phyloP scores from a whole-genome alignment of 805 yeast species.

The Starmera dryadoides region DNA sequence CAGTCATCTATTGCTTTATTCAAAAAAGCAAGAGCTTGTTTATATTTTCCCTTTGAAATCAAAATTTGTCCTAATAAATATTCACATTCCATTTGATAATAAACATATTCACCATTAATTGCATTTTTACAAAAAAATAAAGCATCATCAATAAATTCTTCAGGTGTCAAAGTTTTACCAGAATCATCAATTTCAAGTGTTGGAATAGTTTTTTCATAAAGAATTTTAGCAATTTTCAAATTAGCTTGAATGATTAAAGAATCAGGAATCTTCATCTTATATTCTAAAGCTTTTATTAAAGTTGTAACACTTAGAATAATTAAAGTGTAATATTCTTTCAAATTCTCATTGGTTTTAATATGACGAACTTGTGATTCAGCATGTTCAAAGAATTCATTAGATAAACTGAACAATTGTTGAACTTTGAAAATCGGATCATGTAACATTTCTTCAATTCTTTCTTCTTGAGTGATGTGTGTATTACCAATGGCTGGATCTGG shows the following conservation, averaged over 20 bases:
- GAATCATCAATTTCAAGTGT: not conserved
- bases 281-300: conserved; percentile 13
- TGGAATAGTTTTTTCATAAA: not conserved
- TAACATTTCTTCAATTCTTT: not conserved
- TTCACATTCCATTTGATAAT: conserved; percentile 4
- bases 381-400: conserved; percentile 18
- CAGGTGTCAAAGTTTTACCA: conserved; percentile 3
- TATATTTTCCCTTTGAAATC: conserved; percentile 2
- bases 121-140: conserved; percentile 9
- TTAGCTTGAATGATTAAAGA: conserved; percentile 19
- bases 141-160: conserved; percentile 6
- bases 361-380: conserved; percentile 13
- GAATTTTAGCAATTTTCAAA: conserved; percentile 22
- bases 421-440: not conserved
- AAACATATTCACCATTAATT: not conserved
- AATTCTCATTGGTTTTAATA: conserved; percentile 14
- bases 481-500: not conserved
- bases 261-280: conserved; percentile 20
- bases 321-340: conserved; percentile 25
- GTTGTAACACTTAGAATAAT: conserved; percentile 21
- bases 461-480: not conserved
- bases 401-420: not conserved
- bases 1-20: not conserved
- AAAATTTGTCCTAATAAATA: conserved; percentile 1
- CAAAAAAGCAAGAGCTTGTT: conserved; percentile 7